Percentiles rank a stretch among this genome's conserved stretches.
Conservation (phyloP, 352 stramenopile species). For the Phytopythium oedochilum region DNA sequence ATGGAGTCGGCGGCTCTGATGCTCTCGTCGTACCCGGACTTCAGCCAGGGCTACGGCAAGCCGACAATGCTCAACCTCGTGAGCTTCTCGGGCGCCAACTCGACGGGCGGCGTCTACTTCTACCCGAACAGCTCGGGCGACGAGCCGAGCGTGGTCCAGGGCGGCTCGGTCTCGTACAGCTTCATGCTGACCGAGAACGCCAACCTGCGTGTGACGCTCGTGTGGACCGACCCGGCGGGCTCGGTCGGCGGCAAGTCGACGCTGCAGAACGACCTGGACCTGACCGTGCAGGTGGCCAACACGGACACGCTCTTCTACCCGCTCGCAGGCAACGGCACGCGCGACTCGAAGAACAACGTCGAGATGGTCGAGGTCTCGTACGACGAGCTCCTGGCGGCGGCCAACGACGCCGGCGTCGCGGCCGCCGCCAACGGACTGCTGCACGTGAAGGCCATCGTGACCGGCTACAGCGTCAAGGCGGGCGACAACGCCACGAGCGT, state of each 20-base stretch:
- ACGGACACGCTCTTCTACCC: slow-evolving; percentile 50
- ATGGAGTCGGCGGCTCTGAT: slow-evolving; percentile 23
- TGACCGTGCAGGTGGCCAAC: slow-evolving; percentile 61
- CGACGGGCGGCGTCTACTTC: slow-evolving; percentile 41
- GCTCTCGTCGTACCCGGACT: slow-evolving; percentile 48
- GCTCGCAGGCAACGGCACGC: slow-evolving; percentile 36
- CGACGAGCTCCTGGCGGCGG: slow-evolving; percentile 42
- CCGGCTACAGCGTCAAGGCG: slow-evolving; percentile 59
- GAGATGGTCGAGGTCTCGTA: slow-evolving; percentile 82
- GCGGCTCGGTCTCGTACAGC: slow-evolving; percentile 58
- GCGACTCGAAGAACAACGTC: slow-evolving; percentile 76
- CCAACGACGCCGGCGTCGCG: slow-evolving; percentile 24
- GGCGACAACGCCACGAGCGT: slow-evolving; percentile 31
- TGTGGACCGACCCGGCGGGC: slow-evolving; percentile 76
- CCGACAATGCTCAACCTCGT: slow-evolving; percentile 78
- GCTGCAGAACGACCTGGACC: slow-evolving; percentile 76
- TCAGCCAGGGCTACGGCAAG: slow-evolving; percentile 80
- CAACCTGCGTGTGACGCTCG: slow-evolving; percentile 62
- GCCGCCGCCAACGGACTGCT: slow-evolving; percentile 18
- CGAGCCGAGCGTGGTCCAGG: slow-evolving; percentile 46
- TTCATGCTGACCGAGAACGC: slow-evolving; percentile 61
- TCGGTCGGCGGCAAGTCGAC: slow-evolving; percentile 52
- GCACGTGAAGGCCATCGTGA: slow-evolving; percentile 60
- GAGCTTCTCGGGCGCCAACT: slow-evolving; percentile 24
- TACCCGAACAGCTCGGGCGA: slow-evolving; percentile 62